These are phyloP conservation scores for Hygrocybe punicea DNA, from an alignment of 768 basidiomycete genomes.

Conservation along the genomic window DNA sequence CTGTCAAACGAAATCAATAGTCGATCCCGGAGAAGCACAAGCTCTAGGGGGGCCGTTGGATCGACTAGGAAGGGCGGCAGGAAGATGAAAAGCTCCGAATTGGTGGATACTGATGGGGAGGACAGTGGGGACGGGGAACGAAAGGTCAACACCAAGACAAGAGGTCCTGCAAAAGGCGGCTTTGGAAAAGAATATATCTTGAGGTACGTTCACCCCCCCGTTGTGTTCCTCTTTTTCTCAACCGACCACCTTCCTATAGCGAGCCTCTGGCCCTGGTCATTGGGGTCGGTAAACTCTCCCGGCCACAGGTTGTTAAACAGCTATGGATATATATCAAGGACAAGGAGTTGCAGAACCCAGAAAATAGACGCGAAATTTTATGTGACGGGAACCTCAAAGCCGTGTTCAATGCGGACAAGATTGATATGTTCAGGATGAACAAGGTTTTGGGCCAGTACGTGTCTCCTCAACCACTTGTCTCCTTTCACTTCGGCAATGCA, in stretches of 20 bases:
- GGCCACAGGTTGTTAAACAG: slow-evolving; percentile 87
- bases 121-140: slow-evolving; percentile 40
- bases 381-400: slow-evolving; percentile 72
- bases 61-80: slow-evolving; percentile 42
- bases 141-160: slow-evolving; percentile 46
- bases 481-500: background rate
- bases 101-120: slow-evolving; percentile 51
- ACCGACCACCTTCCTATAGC: slow-evolving; percentile 38
- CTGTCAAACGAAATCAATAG: slow-evolving; percentile 69
- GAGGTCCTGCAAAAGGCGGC: slow-evolving; percentile 60
- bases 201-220: slow-evolving; percentile 47
- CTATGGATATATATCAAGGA: slow-evolving; percentile 87
- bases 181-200: slow-evolving; percentile 75
- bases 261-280: slow-evolving; percentile 70
- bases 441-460: slow-evolving; percentile 77
- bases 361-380: slow-evolving; percentile 77
- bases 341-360: slow-evolving; percentile 79
- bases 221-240: slow-evolving; percentile 9
- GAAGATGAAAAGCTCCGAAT: slow-evolving; percentile 54
- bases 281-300: slow-evolving; percentile 65
- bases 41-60: slow-evolving; percentile 37
- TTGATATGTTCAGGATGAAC: slow-evolving; percentile 96
- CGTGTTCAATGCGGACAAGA: slow-evolving; percentile 75
- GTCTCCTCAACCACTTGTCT: background rate
- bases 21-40: slow-evolving; percentile 49